A percentile compares a stretch with the other conserved stretches of the same genome.
These are phyloP conservation scores for Sistotremastrum niveocremeum DNA, from an alignment of 768 basidiomycete genomes.

Conservation along the genomic window DNA sequence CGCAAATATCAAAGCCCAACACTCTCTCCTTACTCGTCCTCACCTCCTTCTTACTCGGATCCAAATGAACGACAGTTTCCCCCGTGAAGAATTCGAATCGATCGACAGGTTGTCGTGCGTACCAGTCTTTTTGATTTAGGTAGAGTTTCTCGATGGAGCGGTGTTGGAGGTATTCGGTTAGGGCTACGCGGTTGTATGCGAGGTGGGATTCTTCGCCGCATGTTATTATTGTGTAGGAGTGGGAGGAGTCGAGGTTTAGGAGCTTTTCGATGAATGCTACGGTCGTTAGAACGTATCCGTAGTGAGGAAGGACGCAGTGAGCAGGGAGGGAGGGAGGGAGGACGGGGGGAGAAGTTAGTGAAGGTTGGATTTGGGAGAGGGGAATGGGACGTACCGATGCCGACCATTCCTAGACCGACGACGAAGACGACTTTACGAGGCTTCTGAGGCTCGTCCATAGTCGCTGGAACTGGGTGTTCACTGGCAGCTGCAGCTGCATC, in stretches of 20 bases:
- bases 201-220: conserved; percentile 44
- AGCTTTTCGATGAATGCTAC: conserved; percentile 65
- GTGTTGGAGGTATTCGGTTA: conserved; percentile 52
- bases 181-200: conserved; percentile 42
- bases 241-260: conserved; percentile 36
- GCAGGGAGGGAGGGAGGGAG: neutral
- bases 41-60: conserved; percentile 27
- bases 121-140: conserved; percentile 48
- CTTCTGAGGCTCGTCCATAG: too few relatives aligned
- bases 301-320: too few relatives aligned
- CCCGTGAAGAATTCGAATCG: conserved; percentile 38
- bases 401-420: conserved; percentile 51
- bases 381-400: conserved; percentile 27
- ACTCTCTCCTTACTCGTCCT: conserved; percentile 31
- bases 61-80: conserved; percentile 31
- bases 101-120: conserved; percentile 40
- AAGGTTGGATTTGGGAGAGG: neutral
- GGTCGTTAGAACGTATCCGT: too few relatives aligned
- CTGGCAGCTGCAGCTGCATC: too few relatives aligned
- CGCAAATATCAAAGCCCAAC: conserved; percentile 44
- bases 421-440: conserved; percentile 21
- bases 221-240: conserved; percentile 39
- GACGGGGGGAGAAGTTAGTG: neutral
- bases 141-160: conserved; percentile 46
- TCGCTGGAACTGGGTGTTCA: too few relatives aligned